A percentile compares a stretch with the other conserved stretches of the same genome.
Conservation (phyloP, 106 monocot species). For the Dendrobium chrysotoxum region DNA sequence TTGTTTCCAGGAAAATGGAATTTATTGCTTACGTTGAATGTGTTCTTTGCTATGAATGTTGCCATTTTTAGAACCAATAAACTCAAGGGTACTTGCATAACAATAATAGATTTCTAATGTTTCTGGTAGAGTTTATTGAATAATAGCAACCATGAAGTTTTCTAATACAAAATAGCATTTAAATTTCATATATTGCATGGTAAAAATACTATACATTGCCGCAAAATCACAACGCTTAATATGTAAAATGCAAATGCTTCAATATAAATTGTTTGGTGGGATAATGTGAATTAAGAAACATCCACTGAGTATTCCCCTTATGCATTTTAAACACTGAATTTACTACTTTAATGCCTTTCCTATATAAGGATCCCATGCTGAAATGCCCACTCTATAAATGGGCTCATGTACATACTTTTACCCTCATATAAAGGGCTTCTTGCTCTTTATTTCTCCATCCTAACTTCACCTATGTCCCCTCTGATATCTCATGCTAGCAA, state of each 20-base stretch:
- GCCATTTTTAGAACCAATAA: background rate
- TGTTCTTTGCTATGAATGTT: background rate
- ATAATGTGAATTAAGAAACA: background rate
- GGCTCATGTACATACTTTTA: background rate
- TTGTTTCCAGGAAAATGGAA: background rate
- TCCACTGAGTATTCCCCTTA: background rate
- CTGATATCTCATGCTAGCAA: background rate
- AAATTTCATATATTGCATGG: background rate
- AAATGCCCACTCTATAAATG: background rate
- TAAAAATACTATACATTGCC: background rate
- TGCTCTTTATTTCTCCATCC: background rate
- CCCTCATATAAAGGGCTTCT: background rate
- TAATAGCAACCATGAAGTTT: background rate
- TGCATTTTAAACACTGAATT: background rate
- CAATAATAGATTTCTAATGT: background rate
- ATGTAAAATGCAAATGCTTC: background rate
- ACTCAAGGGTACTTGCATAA: background rate
- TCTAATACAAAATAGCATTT: no score
- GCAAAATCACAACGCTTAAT: background rate
- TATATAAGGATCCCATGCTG: background rate
- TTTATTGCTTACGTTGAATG: background rate
- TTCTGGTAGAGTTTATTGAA: background rate
- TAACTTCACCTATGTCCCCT: background rate
- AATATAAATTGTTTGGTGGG: background rate
- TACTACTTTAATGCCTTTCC: background rate